Base-by-base conservation (phyloP, 2,329 filamentous ascomycete species). In the Fusarium chuoi region DNA sequence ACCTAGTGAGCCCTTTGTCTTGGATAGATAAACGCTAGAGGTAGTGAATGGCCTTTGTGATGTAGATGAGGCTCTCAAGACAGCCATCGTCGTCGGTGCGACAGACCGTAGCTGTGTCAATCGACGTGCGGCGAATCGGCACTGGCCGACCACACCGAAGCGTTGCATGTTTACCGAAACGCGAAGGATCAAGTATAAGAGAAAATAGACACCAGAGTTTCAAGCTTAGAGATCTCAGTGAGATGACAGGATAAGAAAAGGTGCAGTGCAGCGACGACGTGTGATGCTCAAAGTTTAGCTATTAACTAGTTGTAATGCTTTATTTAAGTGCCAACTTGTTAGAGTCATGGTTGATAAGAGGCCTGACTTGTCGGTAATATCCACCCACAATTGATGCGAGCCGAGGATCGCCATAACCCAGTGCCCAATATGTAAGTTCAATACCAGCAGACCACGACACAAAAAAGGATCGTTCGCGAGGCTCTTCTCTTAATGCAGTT, bases 51-150 rank as follows among this genome's bases (percentile, higher is more conserved):
- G 36, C 26, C 64, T 56, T 55, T 55, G 61, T 18, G 57, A 55
- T 45, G 54, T 33, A 49, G 52, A 48, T 38, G 65, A 62, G 35
- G 45, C 26, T 57, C 65, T 64, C 52, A 57, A 55, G 46, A 52
- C 49, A 49, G 59, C 39, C 18, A 48, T 46, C n/a, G 71, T 30
- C 42, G 70, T 65, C 49, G 75, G 63, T 59, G 56, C 63, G 46
- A 65, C 62, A 62, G 41, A 65, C 30, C 76, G 66, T 63, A 67
- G 56, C 54, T 72, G 76, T 46, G 63, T 52, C 51, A 70, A 69
- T 63, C 68, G 66, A 70, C 68, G 71, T 54, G 71, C 75, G 71
- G 73, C 77, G 65, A 68, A 67, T 75, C 75, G 77, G 73, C 77
- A 78, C 61, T 77, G 74, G 69, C 73, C 75, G 62, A 76, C 52